Evolutionary conservation across 495 filamentous ascomycete genomes (phyloP).

Genomic region (Tuber brumale): DNA sequence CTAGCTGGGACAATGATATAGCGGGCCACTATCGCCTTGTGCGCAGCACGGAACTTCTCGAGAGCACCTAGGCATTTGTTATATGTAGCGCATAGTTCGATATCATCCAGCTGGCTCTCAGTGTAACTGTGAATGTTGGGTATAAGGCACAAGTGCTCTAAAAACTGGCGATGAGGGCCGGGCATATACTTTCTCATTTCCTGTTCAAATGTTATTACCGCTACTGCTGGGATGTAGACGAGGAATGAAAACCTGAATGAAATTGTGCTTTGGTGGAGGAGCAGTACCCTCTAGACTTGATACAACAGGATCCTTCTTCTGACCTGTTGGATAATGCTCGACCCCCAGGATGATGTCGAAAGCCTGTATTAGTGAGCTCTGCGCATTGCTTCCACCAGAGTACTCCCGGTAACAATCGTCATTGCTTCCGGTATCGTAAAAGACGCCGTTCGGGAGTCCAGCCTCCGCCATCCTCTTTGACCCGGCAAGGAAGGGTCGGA

Average conservation of each 20-base stretch:
- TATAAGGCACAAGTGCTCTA: conserved; percentile 68
- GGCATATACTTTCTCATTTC: conserved; percentile 99
- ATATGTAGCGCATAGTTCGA: conserved; percentile 67
- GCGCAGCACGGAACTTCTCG: conserved; percentile 81
- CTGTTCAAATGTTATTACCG: conserved; percentile 25
- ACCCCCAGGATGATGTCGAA: conserved; percentile 88
- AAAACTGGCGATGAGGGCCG: conserved; percentile 79
- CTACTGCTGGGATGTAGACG: neutral
- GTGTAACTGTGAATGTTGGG: conserved; percentile 88
- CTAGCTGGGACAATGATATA: conserved; percentile 76
- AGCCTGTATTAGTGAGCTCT: conserved; percentile 91
- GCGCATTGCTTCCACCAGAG: conserved; percentile 87
- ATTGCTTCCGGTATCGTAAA: conserved; percentile 72
- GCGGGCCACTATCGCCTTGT: conserved; percentile 91
- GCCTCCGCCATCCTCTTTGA: conserved; percentile 95
- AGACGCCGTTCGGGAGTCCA: conserved; percentile 75
- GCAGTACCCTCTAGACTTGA: conserved; percentile 51
- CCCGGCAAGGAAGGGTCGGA: conserved; percentile 89
- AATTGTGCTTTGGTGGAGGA: conserved; percentile 65
- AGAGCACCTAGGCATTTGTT: conserved; percentile 90
- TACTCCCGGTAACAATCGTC: conserved; percentile 66
- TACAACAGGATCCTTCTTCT: conserved; percentile 49
- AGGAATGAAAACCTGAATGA: conserved; percentile 56
- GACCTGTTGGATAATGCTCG: conserved; percentile 85
- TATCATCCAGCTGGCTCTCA: conserved; percentile 55